Percentiles rank a stretch among this genome's conserved stretches.
Evolutionary conservation across 148 eudicot genomes (phyloP).

Genomic region (Drosera capensis): DNA sequence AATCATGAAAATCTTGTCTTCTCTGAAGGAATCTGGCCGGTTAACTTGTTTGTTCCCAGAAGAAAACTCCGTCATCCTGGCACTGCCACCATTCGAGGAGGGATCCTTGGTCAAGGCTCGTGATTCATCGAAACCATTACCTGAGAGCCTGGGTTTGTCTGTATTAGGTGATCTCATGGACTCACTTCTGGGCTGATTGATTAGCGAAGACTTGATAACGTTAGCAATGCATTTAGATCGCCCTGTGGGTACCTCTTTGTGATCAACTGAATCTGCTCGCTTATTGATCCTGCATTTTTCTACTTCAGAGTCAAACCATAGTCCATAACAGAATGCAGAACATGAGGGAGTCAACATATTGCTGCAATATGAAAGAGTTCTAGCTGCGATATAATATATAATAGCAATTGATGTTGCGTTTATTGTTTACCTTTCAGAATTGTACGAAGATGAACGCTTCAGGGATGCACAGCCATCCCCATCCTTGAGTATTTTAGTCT

Average conservation of each 20-base stretch:
- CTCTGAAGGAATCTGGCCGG: slow-evolving; percentile 27
- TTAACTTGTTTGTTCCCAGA: slow-evolving; percentile 19
- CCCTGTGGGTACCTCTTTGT: slow-evolving; percentile 28
- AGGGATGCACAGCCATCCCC: slow-evolving; percentile 23
- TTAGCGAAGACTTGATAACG: slow-evolving; percentile 45
- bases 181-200: slow-evolving; percentile 59
- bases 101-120: slow-evolving; percentile 20
- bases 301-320: background rate
- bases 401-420: background rate
- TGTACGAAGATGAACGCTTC: slow-evolving; percentile 67
- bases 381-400: no score
- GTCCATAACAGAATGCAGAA: background rate
- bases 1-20: slow-evolving; percentile 41
- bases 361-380: background rate
- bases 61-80: slow-evolving; percentile 36
- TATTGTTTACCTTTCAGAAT: slow-evolving; percentile 73
- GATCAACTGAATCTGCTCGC: slow-evolving; percentile 23
- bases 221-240: slow-evolving; percentile 57
- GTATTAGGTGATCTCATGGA: slow-evolving; percentile 78
- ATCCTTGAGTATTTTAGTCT: slow-evolving; percentile 53
- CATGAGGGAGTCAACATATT: background rate
- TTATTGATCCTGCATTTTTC: slow-evolving; percentile 23
- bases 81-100: slow-evolving; percentile 37
- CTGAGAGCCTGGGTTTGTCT: slow-evolving; percentile 61
- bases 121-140: slow-evolving; percentile 32